Evolutionary conservation across 148 eudicot genomes (phyloP).

Genomic region (Amaranthus palmeri): DNA sequence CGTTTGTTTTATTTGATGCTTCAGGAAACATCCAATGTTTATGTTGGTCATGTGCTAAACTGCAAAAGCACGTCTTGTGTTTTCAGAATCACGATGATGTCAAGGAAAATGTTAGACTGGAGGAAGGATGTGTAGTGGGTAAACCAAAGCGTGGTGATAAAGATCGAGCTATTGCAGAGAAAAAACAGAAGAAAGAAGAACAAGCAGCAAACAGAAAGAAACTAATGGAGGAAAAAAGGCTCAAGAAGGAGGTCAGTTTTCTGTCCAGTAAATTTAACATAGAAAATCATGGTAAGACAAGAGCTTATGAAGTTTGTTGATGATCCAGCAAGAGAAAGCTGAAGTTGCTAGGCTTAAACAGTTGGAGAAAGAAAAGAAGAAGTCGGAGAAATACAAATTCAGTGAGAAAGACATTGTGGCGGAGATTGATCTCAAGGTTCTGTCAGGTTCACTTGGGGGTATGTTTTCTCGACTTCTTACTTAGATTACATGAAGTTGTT

Average conservation of each 20-base stretch:
- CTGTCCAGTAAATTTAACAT: conserved; percentile 11
- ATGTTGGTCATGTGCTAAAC: conserved; percentile 1
- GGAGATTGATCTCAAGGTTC: conserved; percentile 64
- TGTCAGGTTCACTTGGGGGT: conserved; percentile 84
- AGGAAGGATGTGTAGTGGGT: conserved; percentile 13
- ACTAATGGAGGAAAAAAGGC: conserved; percentile 55
- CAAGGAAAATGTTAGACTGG: conserved; percentile 28
- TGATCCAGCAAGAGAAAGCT: conserved; percentile 67
- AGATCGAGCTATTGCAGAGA: conserved; percentile 24
- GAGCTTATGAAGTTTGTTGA: conserved; percentile 13
- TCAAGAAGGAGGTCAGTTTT: conserved; percentile 59
- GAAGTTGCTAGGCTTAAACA: conserved; percentile 61
- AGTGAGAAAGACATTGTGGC: conserved; percentile 66
- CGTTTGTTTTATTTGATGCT: too few relatives aligned
- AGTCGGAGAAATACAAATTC: conserved; percentile 82
- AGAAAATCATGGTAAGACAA: neutral
- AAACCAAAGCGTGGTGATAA: conserved; percentile 25
- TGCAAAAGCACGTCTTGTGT: conserved; percentile 6
- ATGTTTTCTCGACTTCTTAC: neutral
- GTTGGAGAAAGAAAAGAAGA: conserved; percentile 56
- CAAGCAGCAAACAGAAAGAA: conserved; percentile 34
- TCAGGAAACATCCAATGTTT: neutral
- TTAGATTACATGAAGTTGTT: neutral
- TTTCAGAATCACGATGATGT: conserved; percentile 34
- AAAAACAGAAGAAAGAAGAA: conserved; percentile 28